Conservation (phyloP, 2,329 filamentous ascomycete genomes). For the Apiospora sp. region DNA sequence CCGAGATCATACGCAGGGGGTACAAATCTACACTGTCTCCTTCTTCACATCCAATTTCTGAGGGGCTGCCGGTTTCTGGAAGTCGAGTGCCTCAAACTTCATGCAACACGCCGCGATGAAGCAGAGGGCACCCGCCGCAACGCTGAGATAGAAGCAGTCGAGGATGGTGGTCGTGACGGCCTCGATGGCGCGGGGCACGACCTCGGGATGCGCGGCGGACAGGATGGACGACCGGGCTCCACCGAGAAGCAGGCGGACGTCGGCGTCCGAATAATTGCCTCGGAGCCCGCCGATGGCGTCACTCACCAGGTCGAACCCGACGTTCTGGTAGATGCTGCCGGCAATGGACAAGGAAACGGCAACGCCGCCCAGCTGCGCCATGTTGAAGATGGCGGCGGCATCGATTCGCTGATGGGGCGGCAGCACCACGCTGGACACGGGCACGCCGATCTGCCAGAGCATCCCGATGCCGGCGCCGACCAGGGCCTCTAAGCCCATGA, state of each 20-base stretch:
- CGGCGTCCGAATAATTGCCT: slow-evolving; percentile 32
- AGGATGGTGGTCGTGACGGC: slow-evolving; percentile 39
- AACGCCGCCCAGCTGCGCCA: slow-evolving; percentile 43
- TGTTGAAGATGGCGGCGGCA: slow-evolving; percentile 43
- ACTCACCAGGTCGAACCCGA: slow-evolving; percentile 38
- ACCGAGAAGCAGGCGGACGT: slow-evolving; percentile 40
- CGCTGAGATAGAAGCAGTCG: slow-evolving; percentile 37
- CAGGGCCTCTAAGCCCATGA: slow-evolving; percentile 44
- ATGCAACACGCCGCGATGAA: slow-evolving; percentile 39
- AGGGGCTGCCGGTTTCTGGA: slow-evolving; percentile 28
- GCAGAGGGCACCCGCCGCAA: slow-evolving; percentile 37
- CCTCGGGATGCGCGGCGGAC: slow-evolving; percentile 30
- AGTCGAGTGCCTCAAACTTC: slow-evolving; percentile 40
- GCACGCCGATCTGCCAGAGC: slow-evolving; percentile 42
- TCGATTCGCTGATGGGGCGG: slow-evolving; percentile 40
- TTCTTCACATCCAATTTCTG: neutral
- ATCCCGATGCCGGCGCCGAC: slow-evolving; percentile 44
- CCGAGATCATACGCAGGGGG: neutral
- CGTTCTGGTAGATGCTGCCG: slow-evolving; percentile 43
- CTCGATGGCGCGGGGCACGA: slow-evolving; percentile 32
- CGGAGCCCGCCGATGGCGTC: slow-evolving; percentile 30
- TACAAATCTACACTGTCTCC: neutral
- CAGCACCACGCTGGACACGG: slow-evolving; percentile 40
- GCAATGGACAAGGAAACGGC: slow-evolving; percentile 39
- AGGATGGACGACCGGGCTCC: slow-evolving; percentile 39